These are phyloP conservation scores for Meira nashicola DNA, from an alignment of 1,284 basidiomycete species.

Conservation along the genomic window DNA sequence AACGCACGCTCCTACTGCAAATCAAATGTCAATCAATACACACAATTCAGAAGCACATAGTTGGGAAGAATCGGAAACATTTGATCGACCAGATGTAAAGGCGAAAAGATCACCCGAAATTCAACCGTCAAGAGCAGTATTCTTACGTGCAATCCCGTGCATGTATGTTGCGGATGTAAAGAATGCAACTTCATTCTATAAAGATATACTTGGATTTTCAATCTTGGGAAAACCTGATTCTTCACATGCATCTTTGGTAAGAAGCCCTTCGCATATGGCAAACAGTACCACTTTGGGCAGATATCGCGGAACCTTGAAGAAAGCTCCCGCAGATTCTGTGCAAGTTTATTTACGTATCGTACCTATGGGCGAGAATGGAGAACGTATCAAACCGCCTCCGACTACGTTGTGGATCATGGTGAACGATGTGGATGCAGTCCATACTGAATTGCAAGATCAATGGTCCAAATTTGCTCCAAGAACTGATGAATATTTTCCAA, in stretches of 20 bases:
- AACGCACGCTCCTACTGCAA: not conserved
- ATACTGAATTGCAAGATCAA: constrained; percentile 6
- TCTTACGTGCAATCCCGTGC: constrained; percentile 5
- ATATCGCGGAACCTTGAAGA: not conserved
- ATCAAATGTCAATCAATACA: not conserved
- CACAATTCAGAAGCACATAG: not conserved
- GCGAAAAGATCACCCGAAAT: not conserved
- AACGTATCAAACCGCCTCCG: not conserved
- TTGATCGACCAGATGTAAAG: not conserved
- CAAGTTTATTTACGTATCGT: constrained; percentile 8
- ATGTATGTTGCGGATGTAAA: constrained; percentile 7
- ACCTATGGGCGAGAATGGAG: constrained; percentile 9
- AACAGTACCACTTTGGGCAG: not conserved
- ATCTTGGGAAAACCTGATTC: constrained; percentile 9
- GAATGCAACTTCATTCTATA: constrained; percentile 9
- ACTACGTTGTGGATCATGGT: not conserved
- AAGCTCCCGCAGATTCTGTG: not conserved
- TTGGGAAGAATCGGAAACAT: constrained; percentile 5
- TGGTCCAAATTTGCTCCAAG: constrained; percentile 10
- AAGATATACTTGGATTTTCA: constrained; percentile 14
- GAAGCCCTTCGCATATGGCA: not conserved
- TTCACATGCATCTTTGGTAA: constrained; percentile 2
- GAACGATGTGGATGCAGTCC: constrained; percentile 9
- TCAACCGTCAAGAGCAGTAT: not conserved
- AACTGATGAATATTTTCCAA: constrained; percentile 11